phyloP scores from a whole-genome alignment of 495 filamentous ascomycete species.

The Penicillium herquei region DNA sequence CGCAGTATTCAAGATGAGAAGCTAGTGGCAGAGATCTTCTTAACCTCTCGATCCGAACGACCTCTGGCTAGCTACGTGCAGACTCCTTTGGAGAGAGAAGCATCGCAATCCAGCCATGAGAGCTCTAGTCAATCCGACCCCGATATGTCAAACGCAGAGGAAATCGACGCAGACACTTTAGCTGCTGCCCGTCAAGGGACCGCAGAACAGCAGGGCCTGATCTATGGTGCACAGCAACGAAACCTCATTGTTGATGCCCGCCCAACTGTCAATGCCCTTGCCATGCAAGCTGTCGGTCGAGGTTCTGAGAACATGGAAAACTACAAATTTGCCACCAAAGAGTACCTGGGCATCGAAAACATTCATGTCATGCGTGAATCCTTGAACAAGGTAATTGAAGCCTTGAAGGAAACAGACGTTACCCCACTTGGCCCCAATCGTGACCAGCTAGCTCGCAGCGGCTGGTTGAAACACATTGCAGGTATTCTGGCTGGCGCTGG shows the following conservation, averaged over 20 bases:
- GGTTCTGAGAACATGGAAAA: slow-evolving; percentile 98
- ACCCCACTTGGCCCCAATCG: slow-evolving; percentile 79
- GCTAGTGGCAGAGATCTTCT: slow-evolving; percentile 88
- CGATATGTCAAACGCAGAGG: slow-evolving; percentile 56
- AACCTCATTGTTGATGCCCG: slow-evolving; percentile 97
- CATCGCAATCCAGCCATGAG: slow-evolving; percentile 56
- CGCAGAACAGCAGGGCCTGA: slow-evolving; percentile 47
- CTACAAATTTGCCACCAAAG: slow-evolving; percentile 88
- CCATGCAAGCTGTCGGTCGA: slow-evolving; percentile 91
- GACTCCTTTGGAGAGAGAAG: slow-evolving; percentile 48
- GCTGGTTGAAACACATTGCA: slow-evolving; percentile 89
- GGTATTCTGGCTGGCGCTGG: slow-evolving; percentile 80
- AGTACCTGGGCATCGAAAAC: slow-evolving; percentile 96
- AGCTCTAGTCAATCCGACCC: slow-evolving; percentile 46
- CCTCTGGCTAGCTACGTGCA: slow-evolving; percentile 45
- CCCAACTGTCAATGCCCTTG: slow-evolving; percentile 90
- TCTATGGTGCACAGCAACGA: slow-evolving; percentile 91
- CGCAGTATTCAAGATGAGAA: slow-evolving; percentile 95
- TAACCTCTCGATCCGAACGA: slow-evolving; percentile 58
- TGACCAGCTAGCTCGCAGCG: slow-evolving; percentile 77
- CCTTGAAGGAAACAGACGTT: slow-evolving; percentile 89
- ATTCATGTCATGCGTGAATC: slow-evolving; percentile 98
- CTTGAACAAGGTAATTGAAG: slow-evolving; percentile 81
- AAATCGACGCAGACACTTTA: slow-evolving; percentile 71
- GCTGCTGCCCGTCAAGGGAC: slow-evolving; percentile 38